phyloP scores from a whole-genome alignment of 1,284 basidiomycete genomes.

The Ceratobasidium sp. region DNA sequence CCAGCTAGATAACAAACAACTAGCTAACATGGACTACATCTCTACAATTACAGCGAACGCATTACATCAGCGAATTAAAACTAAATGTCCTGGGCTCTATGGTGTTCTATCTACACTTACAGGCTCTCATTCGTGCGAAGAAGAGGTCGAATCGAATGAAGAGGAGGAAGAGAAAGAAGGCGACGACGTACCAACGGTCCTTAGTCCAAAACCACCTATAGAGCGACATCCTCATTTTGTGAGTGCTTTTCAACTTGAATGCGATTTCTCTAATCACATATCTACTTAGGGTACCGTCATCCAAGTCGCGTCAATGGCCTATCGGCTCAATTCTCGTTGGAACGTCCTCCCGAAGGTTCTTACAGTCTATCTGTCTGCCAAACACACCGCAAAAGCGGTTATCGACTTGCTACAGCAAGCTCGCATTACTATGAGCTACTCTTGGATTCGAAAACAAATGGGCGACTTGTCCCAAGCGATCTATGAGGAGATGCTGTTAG shows the following conservation, averaged over 20 bases:
- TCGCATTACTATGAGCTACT: conserved; percentile 27
- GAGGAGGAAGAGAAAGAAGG: neutral
- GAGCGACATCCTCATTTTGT: conserved; percentile 21
- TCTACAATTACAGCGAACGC: conserved; percentile 2
- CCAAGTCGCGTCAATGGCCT: conserved; percentile 16
- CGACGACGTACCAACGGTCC: no score
- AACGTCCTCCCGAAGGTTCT: conserved; percentile 5
- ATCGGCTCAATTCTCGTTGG: neutral
- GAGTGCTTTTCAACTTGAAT: neutral
- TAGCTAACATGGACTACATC: conserved; percentile 14
- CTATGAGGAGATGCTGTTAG: neutral
- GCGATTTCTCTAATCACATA: neutral
- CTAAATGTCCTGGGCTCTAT: neutral
- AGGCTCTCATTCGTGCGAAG: neutral
- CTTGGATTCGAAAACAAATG: neutral
- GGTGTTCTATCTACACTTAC: neutral
- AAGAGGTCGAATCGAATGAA: neutral
- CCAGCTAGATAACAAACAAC: neutral
- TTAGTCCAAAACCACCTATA: neutral
- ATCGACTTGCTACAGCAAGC: conserved; percentile 13
- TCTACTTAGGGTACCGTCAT: neutral
- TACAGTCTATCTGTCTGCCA: conserved; percentile 6
- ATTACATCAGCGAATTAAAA: neutral
- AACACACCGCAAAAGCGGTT: conserved; percentile 10
- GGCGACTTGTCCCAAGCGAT: neutral